Evolutionary conservation across 2,329 filamentous ascomycete species (phyloP).

Genomic region (Cytospora piceicola): DNA sequence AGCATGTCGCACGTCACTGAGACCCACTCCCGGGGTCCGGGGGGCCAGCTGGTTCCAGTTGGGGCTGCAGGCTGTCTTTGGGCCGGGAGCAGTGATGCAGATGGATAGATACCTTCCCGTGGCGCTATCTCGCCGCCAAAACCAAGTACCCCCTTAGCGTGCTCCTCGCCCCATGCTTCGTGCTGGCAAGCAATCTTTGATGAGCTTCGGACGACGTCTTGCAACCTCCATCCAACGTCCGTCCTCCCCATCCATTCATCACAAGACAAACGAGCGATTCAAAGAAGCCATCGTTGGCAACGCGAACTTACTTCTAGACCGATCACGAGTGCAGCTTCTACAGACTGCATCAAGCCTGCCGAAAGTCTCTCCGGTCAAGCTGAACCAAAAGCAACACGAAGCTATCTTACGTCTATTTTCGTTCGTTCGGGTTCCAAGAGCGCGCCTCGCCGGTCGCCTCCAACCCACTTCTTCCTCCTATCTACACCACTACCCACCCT

Average conservation of each 20-base stretch:
- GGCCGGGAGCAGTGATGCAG: neutral
- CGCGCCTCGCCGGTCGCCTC: slow-evolving; percentile 22
- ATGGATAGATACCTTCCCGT: neutral
- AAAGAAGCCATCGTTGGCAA: slow-evolving; percentile 19
- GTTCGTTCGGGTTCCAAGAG: slow-evolving; percentile 18
- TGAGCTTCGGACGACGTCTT: slow-evolving; percentile 27
- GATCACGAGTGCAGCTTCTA: slow-evolving; percentile 10
- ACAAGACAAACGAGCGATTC: slow-evolving; percentile 17
- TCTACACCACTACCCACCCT: neutral
- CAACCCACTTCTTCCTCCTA: slow-evolving; percentile 11
- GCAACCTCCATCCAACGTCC: slow-evolving; percentile 22
- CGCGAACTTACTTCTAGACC: slow-evolving; percentile 1
- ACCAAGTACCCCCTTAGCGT: slow-evolving; percentile 12
- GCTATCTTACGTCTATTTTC: slow-evolving; percentile 21
- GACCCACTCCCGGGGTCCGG: slow-evolving; percentile 3
- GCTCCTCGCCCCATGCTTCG: neutral
- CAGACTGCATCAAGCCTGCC: slow-evolving; percentile 15
- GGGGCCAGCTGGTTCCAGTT: slow-evolving; percentile 5
- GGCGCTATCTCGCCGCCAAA: neutral
- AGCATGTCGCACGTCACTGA: neutral
- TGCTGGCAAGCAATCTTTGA: slow-evolving; percentile 27
- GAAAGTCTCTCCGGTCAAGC: slow-evolving; percentile 21
- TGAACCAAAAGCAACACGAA: slow-evolving; percentile 28
- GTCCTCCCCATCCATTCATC: slow-evolving; percentile 16
- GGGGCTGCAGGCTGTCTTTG: neutral